These are phyloP conservation scores for Bathelium albidoporum DNA, from an alignment of 495 filamentous ascomycete species.

Conservation along the genomic window DNA sequence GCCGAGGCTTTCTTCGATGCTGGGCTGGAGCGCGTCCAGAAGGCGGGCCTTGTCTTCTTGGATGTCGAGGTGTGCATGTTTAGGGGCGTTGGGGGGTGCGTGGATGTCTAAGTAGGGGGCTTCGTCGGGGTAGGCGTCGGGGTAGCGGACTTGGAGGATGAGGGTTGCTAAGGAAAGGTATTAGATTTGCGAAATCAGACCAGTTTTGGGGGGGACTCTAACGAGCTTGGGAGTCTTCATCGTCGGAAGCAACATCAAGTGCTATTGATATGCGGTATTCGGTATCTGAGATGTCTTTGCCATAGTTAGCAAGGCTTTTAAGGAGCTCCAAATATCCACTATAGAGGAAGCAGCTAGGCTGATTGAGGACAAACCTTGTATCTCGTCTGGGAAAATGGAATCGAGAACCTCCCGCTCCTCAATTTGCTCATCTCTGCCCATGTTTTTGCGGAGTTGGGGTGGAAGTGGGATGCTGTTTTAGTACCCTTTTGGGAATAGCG, in stretches of 20 bases:
- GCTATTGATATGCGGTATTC: slow-evolving; percentile 74
- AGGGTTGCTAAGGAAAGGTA: slow-evolving; percentile 42
- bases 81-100: slow-evolving; percentile 55
- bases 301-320: not conserved
- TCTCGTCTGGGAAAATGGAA: slow-evolving; percentile 97
- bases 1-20: slow-evolving; percentile 80
- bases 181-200: slow-evolving; percentile 7
- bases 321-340: not conserved
- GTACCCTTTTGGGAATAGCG: not conserved
- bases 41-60: slow-evolving; percentile 61
- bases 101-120: slow-evolving; percentile 70
- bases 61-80: slow-evolving; percentile 52
- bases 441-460: slow-evolving; percentile 26
- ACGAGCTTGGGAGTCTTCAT: slow-evolving; percentile 43
- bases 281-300: slow-evolving; percentile 69
- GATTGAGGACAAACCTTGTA: slow-evolving; percentile 53
- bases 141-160: slow-evolving; percentile 73
- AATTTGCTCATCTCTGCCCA: slow-evolving; percentile 88
- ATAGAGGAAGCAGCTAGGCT: slow-evolving; percentile 4
- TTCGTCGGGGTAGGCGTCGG: slow-evolving; percentile 75
- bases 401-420: slow-evolving; percentile 96
- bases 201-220: not conserved
- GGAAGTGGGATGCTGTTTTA: not conserved
- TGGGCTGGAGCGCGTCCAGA: slow-evolving; percentile 54
- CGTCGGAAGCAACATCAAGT: slow-evolving; percentile 60